Conservation (phyloP, 768 basidiomycete genomes). For the Pleurotus ostreatus region DNA sequence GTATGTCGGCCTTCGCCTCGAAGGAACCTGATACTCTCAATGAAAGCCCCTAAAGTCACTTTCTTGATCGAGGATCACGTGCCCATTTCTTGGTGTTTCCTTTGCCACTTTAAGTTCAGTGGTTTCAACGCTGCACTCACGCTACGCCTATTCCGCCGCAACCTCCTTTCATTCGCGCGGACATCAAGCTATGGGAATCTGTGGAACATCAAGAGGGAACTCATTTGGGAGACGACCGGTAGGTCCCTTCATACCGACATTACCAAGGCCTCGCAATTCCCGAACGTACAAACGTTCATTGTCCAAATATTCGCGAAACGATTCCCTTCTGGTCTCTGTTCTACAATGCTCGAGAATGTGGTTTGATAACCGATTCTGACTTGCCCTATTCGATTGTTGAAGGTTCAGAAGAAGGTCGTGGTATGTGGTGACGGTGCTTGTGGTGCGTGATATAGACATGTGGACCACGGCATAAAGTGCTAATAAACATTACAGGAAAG, state of each 20-base stretch:
- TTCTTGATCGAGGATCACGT: not conserved
- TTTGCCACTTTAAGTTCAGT: not conserved
- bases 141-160: not conserved
- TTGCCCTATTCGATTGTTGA: not conserved
- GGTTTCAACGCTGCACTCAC: not conserved
- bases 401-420: constrained; percentile 61
- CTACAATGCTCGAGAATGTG: too few relatives aligned
- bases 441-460: constrained; percentile 45
- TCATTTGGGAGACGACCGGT: constrained; percentile 14
- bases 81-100: not conserved
- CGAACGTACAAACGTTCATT: not conserved
- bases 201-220: constrained; percentile 12
- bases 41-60: too few relatives aligned
- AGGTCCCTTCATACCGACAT: not conserved
- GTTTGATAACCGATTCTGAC: not conserved
- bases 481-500: constrained; percentile 48
- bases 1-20: too few relatives aligned
- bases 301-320: not conserved
- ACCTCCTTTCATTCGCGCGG: not conserved
- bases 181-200: constrained; percentile 1
- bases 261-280: not conserved
- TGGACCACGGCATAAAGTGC: constrained; percentile 10
- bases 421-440: constrained; percentile 98
- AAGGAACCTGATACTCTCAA: too few relatives aligned
- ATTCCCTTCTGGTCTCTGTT: too few relatives aligned